Conservation (phyloP, 768 basidiomycete species). For the Boletus insuetus region DNA sequence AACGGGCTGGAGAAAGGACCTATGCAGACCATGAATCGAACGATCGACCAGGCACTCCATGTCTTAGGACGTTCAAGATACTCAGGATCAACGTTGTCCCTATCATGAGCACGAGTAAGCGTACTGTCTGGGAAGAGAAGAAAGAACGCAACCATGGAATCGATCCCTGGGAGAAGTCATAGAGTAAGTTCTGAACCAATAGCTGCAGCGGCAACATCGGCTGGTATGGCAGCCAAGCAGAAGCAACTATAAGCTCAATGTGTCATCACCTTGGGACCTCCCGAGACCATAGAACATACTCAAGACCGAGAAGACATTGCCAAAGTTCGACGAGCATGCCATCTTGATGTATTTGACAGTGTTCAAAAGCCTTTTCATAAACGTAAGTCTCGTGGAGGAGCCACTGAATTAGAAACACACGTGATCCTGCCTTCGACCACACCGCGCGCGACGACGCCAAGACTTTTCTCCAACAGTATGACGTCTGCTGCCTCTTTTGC, state of each 20-base stretch:
- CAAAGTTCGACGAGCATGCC: constrained; percentile 37
- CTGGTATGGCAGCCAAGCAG: constrained; percentile 38
- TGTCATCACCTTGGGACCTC: neutral
- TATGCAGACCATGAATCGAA: constrained; percentile 35
- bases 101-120: constrained; percentile 9
- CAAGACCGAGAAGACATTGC: constrained; percentile 33
- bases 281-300: constrained; percentile 14
- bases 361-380: constrained; percentile 30
- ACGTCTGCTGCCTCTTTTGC: constrained; percentile 39
- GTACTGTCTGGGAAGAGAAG: neutral
- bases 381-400: constrained; percentile 7
- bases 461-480: constrained; percentile 36
- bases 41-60: constrained; percentile 34
- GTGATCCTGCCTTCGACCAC: constrained; percentile 33
- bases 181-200: constrained; percentile 33
- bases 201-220: constrained; percentile 36
- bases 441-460: constrained; percentile 33
- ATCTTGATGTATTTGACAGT: constrained; percentile 39
- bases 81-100: constrained; percentile 39
- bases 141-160: constrained; percentile 31
- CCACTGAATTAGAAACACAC: constrained; percentile 15
- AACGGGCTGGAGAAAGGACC: constrained; percentile 38
- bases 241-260: constrained; percentile 25
- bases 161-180: constrained; percentile 37
- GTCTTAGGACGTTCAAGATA: constrained; percentile 31